phyloP scores from a whole-genome alignment of 1,284 basidiomycete species.

The Porogramme epimiltina region DNA sequence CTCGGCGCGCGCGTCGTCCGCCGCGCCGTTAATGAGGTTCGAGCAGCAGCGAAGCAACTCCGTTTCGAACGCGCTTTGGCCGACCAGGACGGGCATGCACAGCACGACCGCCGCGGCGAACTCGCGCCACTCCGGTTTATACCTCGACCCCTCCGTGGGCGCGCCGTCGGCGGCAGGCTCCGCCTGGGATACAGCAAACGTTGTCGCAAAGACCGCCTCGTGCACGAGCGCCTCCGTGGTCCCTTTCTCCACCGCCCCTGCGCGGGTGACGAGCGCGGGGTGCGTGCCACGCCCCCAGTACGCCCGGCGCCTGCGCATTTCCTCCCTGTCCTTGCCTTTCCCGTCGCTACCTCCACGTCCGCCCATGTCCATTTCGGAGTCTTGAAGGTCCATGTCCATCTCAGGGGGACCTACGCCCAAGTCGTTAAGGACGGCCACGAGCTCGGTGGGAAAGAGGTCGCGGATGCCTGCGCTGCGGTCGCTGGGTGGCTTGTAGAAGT shows the following conservation, averaged over 20 bases:
- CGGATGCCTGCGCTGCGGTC: constrained; percentile 66
- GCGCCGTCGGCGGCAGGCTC: background rate
- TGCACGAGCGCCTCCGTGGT: constrained; percentile 78
- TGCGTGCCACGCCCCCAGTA: constrained; percentile 80
- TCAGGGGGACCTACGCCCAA: constrained; percentile 34
- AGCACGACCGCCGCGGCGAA: constrained; percentile 64
- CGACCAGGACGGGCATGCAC: constrained; percentile 57
- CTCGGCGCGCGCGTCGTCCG: constrained; percentile 41
- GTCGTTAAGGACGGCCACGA: constrained; percentile 55
- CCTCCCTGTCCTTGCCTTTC: constrained; percentile 37
- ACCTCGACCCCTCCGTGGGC: constrained; percentile 4
- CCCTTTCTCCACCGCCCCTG: constrained; percentile 58
- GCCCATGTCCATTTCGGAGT: constrained; percentile 35
- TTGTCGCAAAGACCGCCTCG: constrained; percentile 78
- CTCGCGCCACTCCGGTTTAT: constrained; percentile 50
- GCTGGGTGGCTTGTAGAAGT: constrained; percentile 79
- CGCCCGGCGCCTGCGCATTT: constrained; percentile 60
- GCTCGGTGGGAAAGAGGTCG: constrained; percentile 68
- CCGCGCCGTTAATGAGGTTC: constrained; percentile 61
- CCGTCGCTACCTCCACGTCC: constrained; percentile 24
- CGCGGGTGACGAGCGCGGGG: constrained; percentile 60
- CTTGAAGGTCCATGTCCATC: constrained; percentile 31
- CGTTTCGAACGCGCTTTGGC: constrained; percentile 59
- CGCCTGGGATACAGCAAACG: constrained; percentile 39
- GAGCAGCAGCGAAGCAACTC: constrained; percentile 68